These are phyloP conservation scores for Zychaea mexicana DNA, from an alignment of 371 early-diverging fungal species.

Conservation along the genomic window DNA sequence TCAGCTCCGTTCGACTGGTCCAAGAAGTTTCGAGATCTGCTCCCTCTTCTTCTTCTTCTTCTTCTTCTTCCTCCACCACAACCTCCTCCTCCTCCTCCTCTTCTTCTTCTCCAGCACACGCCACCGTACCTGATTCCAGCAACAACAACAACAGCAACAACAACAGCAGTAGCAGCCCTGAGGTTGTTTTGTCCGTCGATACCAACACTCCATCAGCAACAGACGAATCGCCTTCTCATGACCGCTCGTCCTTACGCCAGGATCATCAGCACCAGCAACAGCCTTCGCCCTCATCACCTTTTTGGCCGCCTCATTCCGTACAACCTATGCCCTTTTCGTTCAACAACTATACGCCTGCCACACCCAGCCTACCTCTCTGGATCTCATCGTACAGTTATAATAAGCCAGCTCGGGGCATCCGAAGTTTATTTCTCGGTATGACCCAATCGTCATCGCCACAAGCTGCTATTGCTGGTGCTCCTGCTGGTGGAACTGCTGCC, in stretches of 20 bases:
- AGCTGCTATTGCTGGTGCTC: background rate
- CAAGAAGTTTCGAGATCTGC: conserved; percentile 50
- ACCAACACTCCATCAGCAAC: background rate
- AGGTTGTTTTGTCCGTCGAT: background rate
- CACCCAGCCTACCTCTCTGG: conserved; percentile 17
- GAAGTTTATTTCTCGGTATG: conserved; percentile 13
- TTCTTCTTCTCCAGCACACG: background rate
- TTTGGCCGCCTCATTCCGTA: conserved; percentile 13
- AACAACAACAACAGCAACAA: background rate
- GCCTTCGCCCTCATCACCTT: conserved; percentile 6
- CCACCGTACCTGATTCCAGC: background rate
- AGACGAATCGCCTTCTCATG: background rate
- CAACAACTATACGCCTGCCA: conserved; percentile 15
- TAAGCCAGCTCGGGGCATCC: conserved; percentile 14
- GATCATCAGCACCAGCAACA: conserved; percentile 1
- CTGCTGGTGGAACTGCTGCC: conserved; percentile 27
- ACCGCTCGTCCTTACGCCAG: background rate
- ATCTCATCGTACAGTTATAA: conserved; percentile 12
- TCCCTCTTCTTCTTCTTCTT: conserved; percentile 1
- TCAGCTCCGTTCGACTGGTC: conserved; percentile 50
- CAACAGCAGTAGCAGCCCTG: background rate
- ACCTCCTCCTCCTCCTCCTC: conserved; percentile 14
- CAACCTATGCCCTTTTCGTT: conserved; percentile 15
- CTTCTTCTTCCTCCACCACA: background rate
- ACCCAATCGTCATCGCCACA: background rate